Base-by-base conservation (phyloP, 2,329 filamentous ascomycete genomes). In the Aureobasidium pullulans region DNA sequence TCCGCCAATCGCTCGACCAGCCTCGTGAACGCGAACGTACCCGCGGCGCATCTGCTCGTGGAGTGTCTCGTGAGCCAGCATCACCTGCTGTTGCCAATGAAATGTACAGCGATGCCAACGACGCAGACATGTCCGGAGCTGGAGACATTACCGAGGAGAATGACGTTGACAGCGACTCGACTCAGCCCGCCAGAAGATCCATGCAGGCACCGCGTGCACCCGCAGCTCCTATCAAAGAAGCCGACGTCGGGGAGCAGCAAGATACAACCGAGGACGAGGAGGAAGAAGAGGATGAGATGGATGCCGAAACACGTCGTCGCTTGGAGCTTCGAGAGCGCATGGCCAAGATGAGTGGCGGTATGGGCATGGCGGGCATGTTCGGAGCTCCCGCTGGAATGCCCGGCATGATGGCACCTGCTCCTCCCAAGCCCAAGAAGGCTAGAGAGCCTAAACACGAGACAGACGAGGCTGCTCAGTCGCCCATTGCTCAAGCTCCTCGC, bases 271-370 rank as follows among this genome's bases (percentile, higher is more conserved):
- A 74, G 37, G 84, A 83, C 3, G 84, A 84, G 13, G 87, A 86
- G n/a, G 87, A 88, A 19, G 88, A 90, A 34, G 89, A 92, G 49
- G 89, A 92, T 31, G 90, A 96, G 15, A 79, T 95, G 54, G 92
- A 97, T 68, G 90, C 91, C 1, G 94, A 99, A 71, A 81, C 90
- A 23, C 86, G 84, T 65, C 87, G 92, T 56, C 89, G 87, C 70
- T 86, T 96, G 74, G 93, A 96, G 71, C 79, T 99, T 34, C 85
- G 94, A 62, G 91, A 94, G 62, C 85, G 94, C 66, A 99, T 99
- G 90, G 94, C 94, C 47, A 96, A 96, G 76, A 94, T 99, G 88
- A 96, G 93, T 66, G 93, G 93, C 59, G 93, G 93, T 23, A 96
- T 96, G 90, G 90, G 90, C 48, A 96, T 97, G 87, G 85, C 90